Evolutionary conservation across 805 yeast genomes (phyloP), one percentile per base, ranked within the genome.

Genomic region (Candida chauliodis): DNA sequence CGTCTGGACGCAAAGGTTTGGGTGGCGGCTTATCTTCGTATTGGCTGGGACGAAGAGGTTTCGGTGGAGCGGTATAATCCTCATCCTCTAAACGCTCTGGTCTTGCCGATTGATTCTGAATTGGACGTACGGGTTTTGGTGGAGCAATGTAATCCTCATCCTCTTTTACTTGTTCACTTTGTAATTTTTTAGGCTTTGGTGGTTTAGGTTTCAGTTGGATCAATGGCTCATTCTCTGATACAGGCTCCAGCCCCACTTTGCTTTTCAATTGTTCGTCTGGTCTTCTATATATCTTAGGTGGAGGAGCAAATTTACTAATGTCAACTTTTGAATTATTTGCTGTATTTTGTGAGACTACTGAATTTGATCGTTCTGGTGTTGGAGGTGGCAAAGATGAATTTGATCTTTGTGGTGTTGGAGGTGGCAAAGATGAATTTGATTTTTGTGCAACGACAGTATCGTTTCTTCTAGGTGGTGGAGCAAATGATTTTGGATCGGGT

Each of bases 281-380:
- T 6, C 43, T 41, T n/a, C 45, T 24, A 29, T 38, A 38, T 8
- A 27, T 24, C 9, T 31, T 34, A 15, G 78, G 78, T 2, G 75
- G 75, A 6, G 77, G 76, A 2, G 76, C 71, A 1, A 31, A 31
- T 31, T 31, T 8, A 31, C 15, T 21, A 3, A 31, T 21, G 13
- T 70, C 77, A 42, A 59, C 57, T 22, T 58, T 61, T 23, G 52
- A 46, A 9, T 58, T 43, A 45, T 71, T 71, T 27, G 69, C 53
- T 5, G 18, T 30, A 9, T 24, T 4, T 15, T 34, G 25, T 23
- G 29, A 14, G 17, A 15, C 10, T 23, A 17, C 16, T 13, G 36
- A 34, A 21, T 48, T 37, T 19, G 43, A 40, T 2, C 38, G 36
- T 28, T 44, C 34, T 8, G 51, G 50, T n/a, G 51, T 50, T 25